Evolutionary conservation across 2,329 filamentous ascomycete species (phyloP).

Genomic region (Talaromyces atroroseus): DNA sequence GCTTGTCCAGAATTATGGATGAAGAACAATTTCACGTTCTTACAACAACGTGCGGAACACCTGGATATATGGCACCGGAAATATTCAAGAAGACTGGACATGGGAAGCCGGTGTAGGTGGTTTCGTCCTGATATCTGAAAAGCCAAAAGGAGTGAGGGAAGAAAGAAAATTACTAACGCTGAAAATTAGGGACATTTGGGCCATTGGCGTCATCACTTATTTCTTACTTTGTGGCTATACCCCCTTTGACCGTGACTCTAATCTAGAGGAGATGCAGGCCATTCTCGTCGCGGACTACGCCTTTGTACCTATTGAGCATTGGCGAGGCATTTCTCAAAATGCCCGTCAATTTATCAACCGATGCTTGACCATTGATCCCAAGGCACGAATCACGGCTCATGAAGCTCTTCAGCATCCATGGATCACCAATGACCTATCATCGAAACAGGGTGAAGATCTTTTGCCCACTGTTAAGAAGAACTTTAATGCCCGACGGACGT

Average conservation of each 20-base stretch:
- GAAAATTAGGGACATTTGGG: conserved; percentile 73
- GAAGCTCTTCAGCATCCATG: conserved; percentile 62
- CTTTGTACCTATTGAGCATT: conserved; percentile 92
- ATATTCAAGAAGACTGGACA: conserved; percentile 99
- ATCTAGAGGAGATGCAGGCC: conserved; percentile 99
- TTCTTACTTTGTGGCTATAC: conserved; percentile 98
- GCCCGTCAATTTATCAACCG: conserved; percentile 88
- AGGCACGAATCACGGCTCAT: conserved; percentile 83
- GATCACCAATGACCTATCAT: conserved; percentile 52
- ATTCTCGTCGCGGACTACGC: conserved; percentile 95
- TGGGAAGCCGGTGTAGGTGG: conserved; percentile 77
- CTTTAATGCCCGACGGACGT: conserved; percentile 60
- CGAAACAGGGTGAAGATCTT: conserved; percentile 46
- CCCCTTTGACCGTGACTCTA: conserved; percentile 93
- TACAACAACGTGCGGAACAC: conserved; percentile 95
- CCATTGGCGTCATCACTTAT: conserved; percentile 96
- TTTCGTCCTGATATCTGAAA: neutral
- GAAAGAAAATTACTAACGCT: neutral
- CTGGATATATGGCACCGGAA: conserved; percentile 98
- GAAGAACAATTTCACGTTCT: conserved; percentile 97
- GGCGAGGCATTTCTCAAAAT: conserved; percentile 81
- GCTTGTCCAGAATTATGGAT: conserved; percentile 94
- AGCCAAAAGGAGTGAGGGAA: neutral
- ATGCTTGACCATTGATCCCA: conserved; percentile 86
- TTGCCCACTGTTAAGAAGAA: conserved; percentile 65